Conservation (phyloP, 352 stramenopile species). For the Phytophthora palmivora region DNA sequence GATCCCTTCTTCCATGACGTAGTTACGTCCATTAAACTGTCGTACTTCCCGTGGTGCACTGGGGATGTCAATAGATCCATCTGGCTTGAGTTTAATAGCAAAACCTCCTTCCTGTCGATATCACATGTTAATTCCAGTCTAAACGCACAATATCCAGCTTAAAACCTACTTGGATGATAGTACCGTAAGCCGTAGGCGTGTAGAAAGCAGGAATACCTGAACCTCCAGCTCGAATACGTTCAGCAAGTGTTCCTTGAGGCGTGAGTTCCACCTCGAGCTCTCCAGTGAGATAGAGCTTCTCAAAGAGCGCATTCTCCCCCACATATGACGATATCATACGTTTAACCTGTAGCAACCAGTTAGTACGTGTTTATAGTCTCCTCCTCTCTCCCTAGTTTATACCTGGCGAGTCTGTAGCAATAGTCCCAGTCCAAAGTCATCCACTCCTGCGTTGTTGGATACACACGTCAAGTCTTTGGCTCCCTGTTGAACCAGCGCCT, state of each 20-base stretch:
- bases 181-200: slow-evolving; percentile 95
- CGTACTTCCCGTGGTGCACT: slow-evolving; percentile 76
- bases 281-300: slow-evolving; percentile 92
- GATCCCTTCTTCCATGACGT: slow-evolving; percentile 97
- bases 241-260: slow-evolving; percentile 96
- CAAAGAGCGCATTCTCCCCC: slow-evolving; percentile 96
- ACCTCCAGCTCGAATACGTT: slow-evolving; percentile 92
- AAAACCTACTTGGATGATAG: slow-evolving; percentile 85
- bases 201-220: slow-evolving; percentile 97
- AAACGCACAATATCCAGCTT: no score
- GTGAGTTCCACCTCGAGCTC: slow-evolving; percentile 96
- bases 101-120: slow-evolving; percentile 71
- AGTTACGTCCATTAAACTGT: slow-evolving; percentile 90
- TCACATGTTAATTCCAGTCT: no score
- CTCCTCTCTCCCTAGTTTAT: not conserved
- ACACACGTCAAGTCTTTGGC: slow-evolving; percentile 90
- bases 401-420: slow-evolving; percentile 93
- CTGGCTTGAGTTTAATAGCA: slow-evolving; percentile 74
- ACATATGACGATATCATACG: slow-evolving; percentile 97
- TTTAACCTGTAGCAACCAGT: slow-evolving; percentile 80
- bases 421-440: slow-evolving; percentile 94
- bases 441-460: slow-evolving; percentile 94
- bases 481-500: slow-evolving; percentile 84
- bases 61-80: slow-evolving; percentile 74
- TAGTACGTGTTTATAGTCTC: not conserved